phyloP scores from a whole-genome alignment of 306 rosid species.

The Dalbergia oliveri region DNA sequence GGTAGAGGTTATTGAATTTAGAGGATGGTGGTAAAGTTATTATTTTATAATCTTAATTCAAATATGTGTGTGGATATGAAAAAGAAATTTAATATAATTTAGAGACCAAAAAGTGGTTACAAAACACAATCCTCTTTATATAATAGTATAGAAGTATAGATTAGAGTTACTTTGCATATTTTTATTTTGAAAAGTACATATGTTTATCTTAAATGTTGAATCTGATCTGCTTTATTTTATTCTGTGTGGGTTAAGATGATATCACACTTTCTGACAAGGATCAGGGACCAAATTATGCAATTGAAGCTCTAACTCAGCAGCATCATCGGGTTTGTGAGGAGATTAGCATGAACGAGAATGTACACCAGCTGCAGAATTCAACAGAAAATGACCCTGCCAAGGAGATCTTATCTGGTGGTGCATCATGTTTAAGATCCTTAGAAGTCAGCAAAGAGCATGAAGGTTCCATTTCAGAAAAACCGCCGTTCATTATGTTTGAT shows the following conservation, averaged over 20 bases:
- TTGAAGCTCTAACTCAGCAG: constrained; percentile 48
- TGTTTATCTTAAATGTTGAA: constrained; percentile 18
- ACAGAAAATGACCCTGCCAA: constrained; percentile 41
- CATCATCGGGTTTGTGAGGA: constrained; percentile 44
- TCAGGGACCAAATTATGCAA: constrained; percentile 55
- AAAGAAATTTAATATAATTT: no score
- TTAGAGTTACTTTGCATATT: constrained; percentile 1
- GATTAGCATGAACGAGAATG: constrained; percentile 49
- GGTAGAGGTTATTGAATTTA: no score
- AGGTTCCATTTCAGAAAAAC: constrained; percentile 56
- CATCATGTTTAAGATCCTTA: constrained; percentile 41
- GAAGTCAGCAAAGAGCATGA: constrained; percentile 49
- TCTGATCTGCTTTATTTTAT: constrained; percentile 45
- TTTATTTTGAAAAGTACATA: constrained; percentile 21
- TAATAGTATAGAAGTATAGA: no score
- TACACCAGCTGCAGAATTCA: constrained; percentile 51
- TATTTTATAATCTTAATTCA: no score
- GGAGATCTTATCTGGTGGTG: constrained; percentile 42
- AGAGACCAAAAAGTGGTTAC: no score
- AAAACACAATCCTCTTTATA: no score
- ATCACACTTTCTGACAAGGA: constrained; percentile 67
- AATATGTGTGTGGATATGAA: no score
- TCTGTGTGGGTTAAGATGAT: constrained; percentile 73
- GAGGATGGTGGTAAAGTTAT: no score
- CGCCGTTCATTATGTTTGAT: constrained; percentile 29